Percentiles rank a stretch among this genome's conserved stretches.
These are phyloP conservation scores for Trichoderma atroviride DNA, from an alignment of 2,329 filamentous ascomycete genomes.

Conservation along the genomic window DNA sequence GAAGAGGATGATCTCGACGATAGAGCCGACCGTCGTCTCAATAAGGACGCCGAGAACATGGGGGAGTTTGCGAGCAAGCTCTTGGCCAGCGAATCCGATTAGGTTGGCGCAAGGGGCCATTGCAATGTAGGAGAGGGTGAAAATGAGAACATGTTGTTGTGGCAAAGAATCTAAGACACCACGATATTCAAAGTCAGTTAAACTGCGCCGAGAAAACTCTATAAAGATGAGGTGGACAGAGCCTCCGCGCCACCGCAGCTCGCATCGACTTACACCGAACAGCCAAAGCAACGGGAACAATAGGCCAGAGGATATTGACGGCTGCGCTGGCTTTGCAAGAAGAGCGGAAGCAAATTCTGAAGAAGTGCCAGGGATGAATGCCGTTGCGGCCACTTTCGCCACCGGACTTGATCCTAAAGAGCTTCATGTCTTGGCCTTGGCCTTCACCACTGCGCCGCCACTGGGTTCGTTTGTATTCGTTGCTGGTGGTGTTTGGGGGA, in stretches of 20 bases:
- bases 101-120: slow-evolving; percentile 55
- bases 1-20: slow-evolving; percentile 82
- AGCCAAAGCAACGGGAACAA: slow-evolving; percentile 49
- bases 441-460: not conserved
- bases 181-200: slow-evolving; percentile 27
- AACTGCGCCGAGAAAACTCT: not conserved
- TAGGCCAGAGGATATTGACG: slow-evolving; percentile 53
- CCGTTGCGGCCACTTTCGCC: slow-evolving; percentile 51
- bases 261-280: slow-evolving; percentile 25
- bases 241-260: slow-evolving; percentile 33
- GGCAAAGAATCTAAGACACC: slow-evolving; percentile 31
- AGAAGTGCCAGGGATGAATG: slow-evolving; percentile 47
- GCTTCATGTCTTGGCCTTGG: slow-evolving; percentile 3
- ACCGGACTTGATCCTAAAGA: slow-evolving; percentile 29
- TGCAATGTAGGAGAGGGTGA: slow-evolving; percentile 50
- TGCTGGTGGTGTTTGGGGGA: slow-evolving; percentile 1
- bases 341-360: slow-evolving; percentile 47
- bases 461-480: slow-evolving; percentile 1
- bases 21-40: slow-evolving; percentile 59
- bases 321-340: slow-evolving; percentile 49
- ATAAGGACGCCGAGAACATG: slow-evolving; percentile 60
- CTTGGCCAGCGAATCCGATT: slow-evolving; percentile 47
- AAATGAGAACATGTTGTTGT: slow-evolving; percentile 44
- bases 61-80: slow-evolving; percentile 66
- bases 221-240: not conserved